These are phyloP conservation scores for Yarrowia divulgata DNA, from an alignment of 805 yeast species.

Conservation along the genomic window DNA sequence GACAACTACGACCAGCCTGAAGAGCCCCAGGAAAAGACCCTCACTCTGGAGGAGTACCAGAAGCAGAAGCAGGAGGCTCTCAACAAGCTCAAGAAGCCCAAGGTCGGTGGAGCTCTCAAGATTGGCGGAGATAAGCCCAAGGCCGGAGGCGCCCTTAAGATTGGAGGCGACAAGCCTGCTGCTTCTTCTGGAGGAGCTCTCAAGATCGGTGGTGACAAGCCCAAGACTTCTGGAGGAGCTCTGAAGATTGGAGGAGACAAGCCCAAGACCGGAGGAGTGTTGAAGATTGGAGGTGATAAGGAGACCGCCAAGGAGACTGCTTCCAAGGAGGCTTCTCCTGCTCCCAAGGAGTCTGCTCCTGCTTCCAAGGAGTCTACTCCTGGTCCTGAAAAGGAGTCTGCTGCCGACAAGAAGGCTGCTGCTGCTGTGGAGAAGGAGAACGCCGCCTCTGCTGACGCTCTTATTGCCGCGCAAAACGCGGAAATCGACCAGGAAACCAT, in stretches of 20 bases:
- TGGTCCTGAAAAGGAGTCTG: no score
- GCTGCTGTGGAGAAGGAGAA: slow-evolving; percentile 35
- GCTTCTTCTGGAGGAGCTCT: slow-evolving; percentile 38
- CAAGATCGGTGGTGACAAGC: slow-evolving; percentile 40
- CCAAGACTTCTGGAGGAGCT: slow-evolving; percentile 44
- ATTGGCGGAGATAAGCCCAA: slow-evolving; percentile 41
- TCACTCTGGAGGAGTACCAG: slow-evolving; percentile 84
- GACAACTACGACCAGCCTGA: slow-evolving; percentile 41
- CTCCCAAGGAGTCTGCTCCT: slow-evolving; percentile 44
- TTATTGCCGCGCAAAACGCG: slow-evolving; percentile 76
- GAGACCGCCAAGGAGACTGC: slow-evolving; percentile 40
- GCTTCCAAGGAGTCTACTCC: slow-evolving; percentile 43
- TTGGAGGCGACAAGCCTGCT: slow-evolving; percentile 42
- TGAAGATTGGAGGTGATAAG: slow-evolving; percentile 44
- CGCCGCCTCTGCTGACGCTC: slow-evolving; percentile 56
- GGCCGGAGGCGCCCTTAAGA: slow-evolving; percentile 43
- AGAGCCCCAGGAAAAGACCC: slow-evolving; percentile 56
- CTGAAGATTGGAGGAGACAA: slow-evolving; percentile 45
- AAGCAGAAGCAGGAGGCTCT: slow-evolving; percentile 42
- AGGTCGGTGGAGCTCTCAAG: slow-evolving; percentile 26
- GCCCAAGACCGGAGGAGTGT: slow-evolving; percentile 40
- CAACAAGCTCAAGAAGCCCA: slow-evolving; percentile 40
- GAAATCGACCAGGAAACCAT: slow-evolving; percentile 86
- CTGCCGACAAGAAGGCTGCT: slow-evolving; percentile 37
- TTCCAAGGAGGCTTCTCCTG: slow-evolving; percentile 43